Base-by-base conservation (phyloP, 306 rosid genomes). In the Vigna reflexopilosa region DNA sequence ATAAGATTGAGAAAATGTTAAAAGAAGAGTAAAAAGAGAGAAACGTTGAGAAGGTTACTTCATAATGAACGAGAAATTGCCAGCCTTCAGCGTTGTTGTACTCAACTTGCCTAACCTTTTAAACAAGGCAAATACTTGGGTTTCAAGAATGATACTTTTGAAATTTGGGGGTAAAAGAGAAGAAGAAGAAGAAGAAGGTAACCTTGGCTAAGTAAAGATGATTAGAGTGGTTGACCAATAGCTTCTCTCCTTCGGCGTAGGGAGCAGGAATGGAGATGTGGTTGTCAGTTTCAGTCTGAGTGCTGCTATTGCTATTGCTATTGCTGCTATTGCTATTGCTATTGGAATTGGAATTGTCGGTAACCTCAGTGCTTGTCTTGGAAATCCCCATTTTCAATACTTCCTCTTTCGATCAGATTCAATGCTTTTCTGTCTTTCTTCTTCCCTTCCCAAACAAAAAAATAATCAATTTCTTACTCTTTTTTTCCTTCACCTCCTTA, bases 191-290 rank as follows among this genome's bases (percentile, higher is more conserved):
- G 10, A n/a, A n/a, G 15, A 28, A n/a, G 49, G 16, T 6, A 4
- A 82, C 96, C 96, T 90, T 94, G 40, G 97, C 98, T 62, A 82
- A 91, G 79, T 94, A 94, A 19, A 88, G 77, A 61, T 42, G 71
- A 38, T 5, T 0, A 40, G 40, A 73, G 55, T 90, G 95, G 32
- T 14, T 83, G 38, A 90, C 97, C 20, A 94, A 83, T 73, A 87
- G 92, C 87, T 78, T 89, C 48, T 90, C 95, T 32, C 86, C 92
- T 34, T 42, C 88, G 2, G 70, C 62, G 57, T 51, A 92, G 36
- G 95, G 91, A 64, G 82, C 81, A 52, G 58, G 24, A 32, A 26
- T 12, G 32, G 74, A 54, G 86, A 30, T 59, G 17, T 74, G 73
- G 48, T 48, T 77, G 36, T 83, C 88, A 5, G 89, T 64, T 64